phyloP scores from a whole-genome alignment of 2,329 filamentous ascomycete genomes.

The Waltergamsia citrina region DNA sequence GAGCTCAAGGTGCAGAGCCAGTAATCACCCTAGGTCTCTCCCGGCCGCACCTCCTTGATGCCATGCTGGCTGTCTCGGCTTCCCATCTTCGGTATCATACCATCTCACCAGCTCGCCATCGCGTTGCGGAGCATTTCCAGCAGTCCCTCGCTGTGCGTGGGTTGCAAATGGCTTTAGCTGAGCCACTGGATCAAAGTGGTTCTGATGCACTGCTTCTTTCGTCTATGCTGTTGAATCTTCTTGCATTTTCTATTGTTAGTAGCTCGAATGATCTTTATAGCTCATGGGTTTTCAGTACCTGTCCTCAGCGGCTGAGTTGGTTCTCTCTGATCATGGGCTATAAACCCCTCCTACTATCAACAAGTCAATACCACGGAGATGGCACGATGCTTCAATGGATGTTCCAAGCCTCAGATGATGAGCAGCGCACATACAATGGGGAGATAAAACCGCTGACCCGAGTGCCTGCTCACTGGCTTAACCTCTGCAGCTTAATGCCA shows the following conservation, averaged over 20 bases:
- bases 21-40: conserved; percentile 7
- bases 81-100: conserved; percentile 10
- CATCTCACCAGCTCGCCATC: conserved; percentile 2
- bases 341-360: conserved; percentile 7
- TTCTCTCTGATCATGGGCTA: conserved; percentile 10
- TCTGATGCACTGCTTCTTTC: conserved; percentile 9
- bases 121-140: conserved; percentile 10
- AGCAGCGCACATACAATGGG: background rate
- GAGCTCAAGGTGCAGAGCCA: conserved; percentile 5
- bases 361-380: background rate
- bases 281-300: conserved; percentile 11
- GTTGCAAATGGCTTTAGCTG: conserved; percentile 8
- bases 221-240: conserved; percentile 11
- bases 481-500: background rate
- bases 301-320: conserved; percentile 9
- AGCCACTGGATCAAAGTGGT: conserved; percentile 5
- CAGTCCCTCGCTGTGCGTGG: conserved; percentile 7
- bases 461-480: background rate
- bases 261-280: conserved; percentile 3
- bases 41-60: conserved; percentile 10
- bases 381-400: conserved; percentile 5
- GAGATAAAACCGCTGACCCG: background rate
- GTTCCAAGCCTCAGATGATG: background rate
- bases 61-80: conserved; percentile 13
- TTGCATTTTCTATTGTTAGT: conserved; percentile 8